A percentile compares a stretch with the other conserved stretches of the same genome.
These are phyloP conservation scores for Colletotrichum agaves DNA, from an alignment of 2,329 filamentous ascomycete genomes.

Conservation along the genomic window DNA sequence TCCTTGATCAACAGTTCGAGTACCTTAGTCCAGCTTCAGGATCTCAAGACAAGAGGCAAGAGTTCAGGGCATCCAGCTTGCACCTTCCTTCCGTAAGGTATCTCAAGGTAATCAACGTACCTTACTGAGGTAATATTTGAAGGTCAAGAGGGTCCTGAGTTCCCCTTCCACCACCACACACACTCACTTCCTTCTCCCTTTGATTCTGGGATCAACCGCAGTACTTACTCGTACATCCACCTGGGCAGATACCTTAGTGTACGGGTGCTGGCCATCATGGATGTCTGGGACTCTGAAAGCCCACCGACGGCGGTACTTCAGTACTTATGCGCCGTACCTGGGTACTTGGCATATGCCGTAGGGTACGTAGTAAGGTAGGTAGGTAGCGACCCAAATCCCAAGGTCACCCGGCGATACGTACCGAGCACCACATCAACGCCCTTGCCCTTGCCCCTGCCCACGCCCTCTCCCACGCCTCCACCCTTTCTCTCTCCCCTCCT, in stretches of 20 bases:
- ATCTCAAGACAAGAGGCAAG: too few species aligned
- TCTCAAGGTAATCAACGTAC: too few species aligned
- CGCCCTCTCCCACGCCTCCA: too few species aligned
- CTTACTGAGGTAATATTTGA: too few species aligned
- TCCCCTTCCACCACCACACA: conserved; percentile 10
- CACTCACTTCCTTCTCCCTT: not conserved
- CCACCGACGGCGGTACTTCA: conserved; percentile 30
- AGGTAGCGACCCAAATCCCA: not conserved
- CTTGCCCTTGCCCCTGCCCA: not conserved
- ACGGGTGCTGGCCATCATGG: not conserved
- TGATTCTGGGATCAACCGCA: not conserved
- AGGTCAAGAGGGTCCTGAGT: not conserved
- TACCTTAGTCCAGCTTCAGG: too few species aligned
- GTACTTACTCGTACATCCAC: not conserved
- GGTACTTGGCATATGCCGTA: not conserved
- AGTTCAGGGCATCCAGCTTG: not conserved
- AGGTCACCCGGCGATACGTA: conserved; percentile 7
- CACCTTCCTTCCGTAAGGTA: not conserved
- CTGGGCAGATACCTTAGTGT: not conserved
- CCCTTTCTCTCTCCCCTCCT: not conserved
- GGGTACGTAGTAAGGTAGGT: not conserved
- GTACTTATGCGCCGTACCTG: conserved; percentile 23
- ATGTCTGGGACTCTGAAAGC: conserved; percentile 16
- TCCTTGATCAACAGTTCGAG: too few species aligned
- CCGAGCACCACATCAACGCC: not conserved